Base-by-base conservation (phyloP, 371 early-diverging fungal species). In the Mortierella sp. region DNA sequence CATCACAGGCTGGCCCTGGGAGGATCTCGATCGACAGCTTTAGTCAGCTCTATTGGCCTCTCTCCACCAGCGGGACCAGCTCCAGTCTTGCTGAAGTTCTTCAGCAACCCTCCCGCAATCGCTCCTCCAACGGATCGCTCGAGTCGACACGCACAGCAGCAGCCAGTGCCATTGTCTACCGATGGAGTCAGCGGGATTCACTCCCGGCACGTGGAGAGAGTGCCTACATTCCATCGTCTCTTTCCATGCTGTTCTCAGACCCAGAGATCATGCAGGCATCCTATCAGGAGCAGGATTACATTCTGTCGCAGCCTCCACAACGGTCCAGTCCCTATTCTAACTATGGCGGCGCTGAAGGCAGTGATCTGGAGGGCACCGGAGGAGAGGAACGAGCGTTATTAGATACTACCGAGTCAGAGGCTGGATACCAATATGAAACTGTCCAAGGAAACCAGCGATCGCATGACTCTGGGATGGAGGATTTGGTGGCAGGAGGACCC, bases 211-310 rank as follows among this genome's bases (percentile, higher is more conserved):
- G 72, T 11, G 76, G 76, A 5, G 64, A 60, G n/a, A 76, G 70
- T 51, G 64, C 76, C 5, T 76, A 76, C 28, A 71, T 76, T 18
- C 76, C 76, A 2, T 76, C 76, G 23, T 76, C 76, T 0, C 45
- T 76, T 4, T 76, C 76, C 2, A 76, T 76, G 76, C 43, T 76
- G 30, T 76, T 76, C 37, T 64, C 76, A 2, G 76, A 76, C 44
- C 76, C 71, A 1, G 76, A 76, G 43, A 56, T 76, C 44, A 76
- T 71, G 72, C 72, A 66, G 28, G 53, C 9, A 9, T 37, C 28
- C 18, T 68, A 70, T 19, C 57, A 64, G 19, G 71, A 66, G 46
- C 76, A 66, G 16, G 57, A 63, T 11, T 59, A 62, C 7, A 56
- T 56, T 57, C 61, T 56, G 23, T 73, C 67, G 3, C 53, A 47